Evolutionary conservation across 441 rosid species (phyloP).

Genomic region (Rhodomyrtus psidioides): DNA sequence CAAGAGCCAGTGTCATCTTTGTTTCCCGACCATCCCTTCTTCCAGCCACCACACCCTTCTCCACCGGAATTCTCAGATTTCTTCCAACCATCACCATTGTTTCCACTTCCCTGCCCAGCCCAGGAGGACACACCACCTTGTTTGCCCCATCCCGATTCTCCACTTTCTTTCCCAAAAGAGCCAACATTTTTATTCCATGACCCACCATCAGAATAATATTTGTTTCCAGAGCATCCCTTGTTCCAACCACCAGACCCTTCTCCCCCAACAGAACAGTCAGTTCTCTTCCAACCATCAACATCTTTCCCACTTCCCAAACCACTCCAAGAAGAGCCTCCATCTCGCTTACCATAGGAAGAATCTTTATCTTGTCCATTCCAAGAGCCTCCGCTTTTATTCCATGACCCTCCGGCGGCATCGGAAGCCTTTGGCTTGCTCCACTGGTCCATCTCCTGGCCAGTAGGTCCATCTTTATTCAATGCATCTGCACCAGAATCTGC

Average conservation of each 20-base stretch:
- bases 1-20: background rate
- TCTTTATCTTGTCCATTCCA: background rate
- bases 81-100: constrained; percentile 14
- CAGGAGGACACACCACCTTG: constrained; percentile 17
- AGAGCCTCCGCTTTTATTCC: background rate
- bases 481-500: background rate
- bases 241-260: background rate
- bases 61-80: constrained; percentile 16
- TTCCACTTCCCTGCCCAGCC: constrained; percentile 12
- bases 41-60: background rate
- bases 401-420: background rate
- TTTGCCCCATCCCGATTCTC: constrained; percentile 11
- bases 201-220: background rate
- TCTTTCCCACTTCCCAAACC: constrained; percentile 19
- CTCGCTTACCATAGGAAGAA: constrained; percentile 18
- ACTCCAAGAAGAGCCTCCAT: constrained; percentile 1
- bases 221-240: background rate
- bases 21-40: background rate
- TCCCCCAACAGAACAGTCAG: background rate
- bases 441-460: background rate
- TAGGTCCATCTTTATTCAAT: background rate
- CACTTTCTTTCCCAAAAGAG: background rate
- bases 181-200: background rate
- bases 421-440: constrained; percentile 4
- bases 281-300: constrained; percentile 1